Evolutionary conservation across 2,329 filamentous ascomycete species (phyloP), one percentile per base, ranked within the genome.

Genomic region (Epichloe hybrida): DNA sequence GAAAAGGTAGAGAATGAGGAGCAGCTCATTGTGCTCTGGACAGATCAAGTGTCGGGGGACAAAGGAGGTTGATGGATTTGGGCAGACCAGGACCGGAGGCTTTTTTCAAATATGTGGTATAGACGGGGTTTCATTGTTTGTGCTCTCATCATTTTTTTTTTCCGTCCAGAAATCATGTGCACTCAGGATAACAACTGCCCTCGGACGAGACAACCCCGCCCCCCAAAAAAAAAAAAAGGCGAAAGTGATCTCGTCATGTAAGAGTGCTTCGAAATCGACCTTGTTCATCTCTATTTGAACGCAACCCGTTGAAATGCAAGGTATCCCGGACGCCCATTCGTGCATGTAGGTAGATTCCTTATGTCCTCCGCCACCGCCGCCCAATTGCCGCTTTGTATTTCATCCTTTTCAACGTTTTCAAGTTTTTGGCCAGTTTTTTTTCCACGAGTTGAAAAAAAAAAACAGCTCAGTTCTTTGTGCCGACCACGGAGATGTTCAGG

Each of bases 261-360:
- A 43, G 15, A 17, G 59, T 62, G 60, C 62, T 57, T 67, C 62
- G 61, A 65, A 65, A 61, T 65, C 58, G 62, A 61, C 64, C 64
- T 61, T 63, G 59, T 64, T 64, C 56, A 61, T 17, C 17, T 62
- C 62, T 67, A 67, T 67, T 57, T 62, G 64, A 67, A 63, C 34
- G 36, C 59, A 8, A 37, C 13, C 35, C 35, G 35, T 65, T 66
- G 63, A 73, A 73, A 73, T 72, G 71, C 69, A 72, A 73, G 70
- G 69, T 73, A 72, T 73, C 70, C 72, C 71, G 69, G 72, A 77
- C 74, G 75, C 75, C 74, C 68, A n/a, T 66, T 72, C 64, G 68
- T 72, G 68, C 64, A 65, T 64, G 58, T 63, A 58, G 61, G 58
- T 62, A 58, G 61, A 62, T 63, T 59, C 59, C 66, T 60, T 59